phyloP scores from a whole-genome alignment of 257 asterid species.

The Solanum etuberosum region DNA sequence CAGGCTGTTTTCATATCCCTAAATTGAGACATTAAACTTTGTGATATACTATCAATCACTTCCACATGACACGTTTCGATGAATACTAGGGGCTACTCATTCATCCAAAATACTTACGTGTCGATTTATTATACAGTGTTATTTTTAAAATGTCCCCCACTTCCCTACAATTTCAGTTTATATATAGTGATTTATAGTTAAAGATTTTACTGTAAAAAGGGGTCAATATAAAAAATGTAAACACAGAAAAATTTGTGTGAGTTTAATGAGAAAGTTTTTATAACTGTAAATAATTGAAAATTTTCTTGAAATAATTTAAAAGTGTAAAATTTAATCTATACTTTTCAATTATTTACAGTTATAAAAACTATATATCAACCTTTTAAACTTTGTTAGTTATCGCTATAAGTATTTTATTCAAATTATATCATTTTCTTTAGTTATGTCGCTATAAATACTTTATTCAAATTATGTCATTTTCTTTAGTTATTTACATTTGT shows the following conservation, averaged over 20 bases:
- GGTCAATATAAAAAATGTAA: too few relatives aligned
- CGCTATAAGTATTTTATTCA: neutral
- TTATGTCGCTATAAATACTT: neutral
- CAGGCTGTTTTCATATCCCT: neutral
- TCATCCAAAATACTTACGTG: neutral
- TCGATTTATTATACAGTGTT: neutral
- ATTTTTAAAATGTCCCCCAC: neutral
- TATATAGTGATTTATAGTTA: too few relatives aligned
- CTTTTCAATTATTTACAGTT: too few relatives aligned
- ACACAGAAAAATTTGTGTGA: too few relatives aligned
- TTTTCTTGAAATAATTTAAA: too few relatives aligned
- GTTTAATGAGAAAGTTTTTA: too few relatives aligned
- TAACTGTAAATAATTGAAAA: too few relatives aligned
- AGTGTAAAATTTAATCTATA: too few relatives aligned
- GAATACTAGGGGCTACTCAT: neutral
- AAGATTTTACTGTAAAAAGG: too few relatives aligned
- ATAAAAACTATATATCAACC: neutral
- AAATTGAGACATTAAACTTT: neutral
- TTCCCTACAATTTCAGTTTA: too few relatives aligned
- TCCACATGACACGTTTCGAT: neutral
- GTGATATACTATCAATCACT: neutral
- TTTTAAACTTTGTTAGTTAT: neutral
- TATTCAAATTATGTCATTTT: neutral
- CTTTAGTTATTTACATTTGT: neutral
- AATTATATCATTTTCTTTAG: neutral